Percentiles rank a stretch among this genome's conserved stretches.
phyloP scores from a whole-genome alignment of 768 basidiomycete genomes.

The Rhodotorula taiwanensis region DNA sequence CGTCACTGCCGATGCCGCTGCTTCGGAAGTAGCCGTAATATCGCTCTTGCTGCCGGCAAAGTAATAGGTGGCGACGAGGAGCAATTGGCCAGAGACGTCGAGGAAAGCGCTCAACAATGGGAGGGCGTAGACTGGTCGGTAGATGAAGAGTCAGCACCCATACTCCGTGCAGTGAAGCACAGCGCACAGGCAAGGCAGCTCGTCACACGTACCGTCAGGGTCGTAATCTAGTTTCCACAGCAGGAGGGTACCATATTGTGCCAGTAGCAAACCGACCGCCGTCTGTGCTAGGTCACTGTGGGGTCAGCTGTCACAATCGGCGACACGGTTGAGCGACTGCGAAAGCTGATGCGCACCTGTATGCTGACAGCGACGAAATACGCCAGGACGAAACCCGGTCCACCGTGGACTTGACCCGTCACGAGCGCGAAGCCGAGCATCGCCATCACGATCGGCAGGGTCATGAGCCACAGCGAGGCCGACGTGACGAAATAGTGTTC shows the following conservation, averaged over 20 bases:
- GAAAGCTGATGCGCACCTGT: slow-evolving; percentile 17
- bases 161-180: not conserved
- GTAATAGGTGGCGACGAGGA: slow-evolving; percentile 36
- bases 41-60: not conserved
- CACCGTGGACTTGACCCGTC: slow-evolving; percentile 72
- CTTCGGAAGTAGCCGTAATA: no score
- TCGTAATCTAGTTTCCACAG: slow-evolving; percentile 40
- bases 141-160: not conserved
- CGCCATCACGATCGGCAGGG: slow-evolving; percentile 69
- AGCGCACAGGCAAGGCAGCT: no score
- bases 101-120: slow-evolving; percentile 38
- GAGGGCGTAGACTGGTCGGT: slow-evolving; percentile 27
- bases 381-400: slow-evolving; percentile 60
- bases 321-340: no score
- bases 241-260: slow-evolving; percentile 18
- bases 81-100: slow-evolving; percentile 38
- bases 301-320: not conserved
- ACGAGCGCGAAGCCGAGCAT: slow-evolving; percentile 62
- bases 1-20: no score
- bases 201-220: slow-evolving; percentile 30
- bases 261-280: slow-evolving; percentile 13
- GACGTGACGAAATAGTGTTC: slow-evolving; percentile 35
- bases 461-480: slow-evolving; percentile 61
- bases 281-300: not conserved
- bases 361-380: slow-evolving; percentile 47